A percentile compares a stretch with the other conserved stretches of the same genome.
Conservation (phyloP, 345 rosid species). For the Tarenaya hassleriana region DNA sequence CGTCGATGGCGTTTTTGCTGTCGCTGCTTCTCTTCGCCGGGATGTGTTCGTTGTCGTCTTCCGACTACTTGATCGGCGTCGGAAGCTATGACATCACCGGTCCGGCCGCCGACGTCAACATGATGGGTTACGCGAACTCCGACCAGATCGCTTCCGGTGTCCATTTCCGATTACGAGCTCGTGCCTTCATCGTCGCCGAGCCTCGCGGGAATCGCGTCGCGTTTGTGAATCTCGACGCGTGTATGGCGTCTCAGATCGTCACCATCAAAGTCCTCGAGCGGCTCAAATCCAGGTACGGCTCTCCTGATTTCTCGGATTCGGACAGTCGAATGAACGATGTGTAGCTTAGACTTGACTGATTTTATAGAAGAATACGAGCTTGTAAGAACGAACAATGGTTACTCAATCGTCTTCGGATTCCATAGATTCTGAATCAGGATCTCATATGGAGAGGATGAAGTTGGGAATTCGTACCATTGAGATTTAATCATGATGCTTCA, state of each 20-base stretch:
- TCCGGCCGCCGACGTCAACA: slow-evolving; percentile 76
- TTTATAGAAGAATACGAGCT: no score
- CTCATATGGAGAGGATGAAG: not conserved
- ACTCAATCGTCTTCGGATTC: no score
- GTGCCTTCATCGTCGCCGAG: slow-evolving; percentile 58
- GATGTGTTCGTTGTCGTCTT: slow-evolving; percentile 25
- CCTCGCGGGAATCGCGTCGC: slow-evolving; percentile 51
- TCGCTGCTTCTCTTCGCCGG: not conserved
- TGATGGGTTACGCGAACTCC: slow-evolving; percentile 69
- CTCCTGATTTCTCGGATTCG: not conserved
- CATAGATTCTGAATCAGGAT: no score
- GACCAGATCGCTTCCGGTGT: slow-evolving; percentile 60
- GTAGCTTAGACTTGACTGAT: slow-evolving; percentile 17
- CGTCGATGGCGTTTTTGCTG: not conserved
- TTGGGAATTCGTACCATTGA: not conserved
- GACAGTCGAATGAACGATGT: not conserved
- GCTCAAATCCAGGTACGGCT: slow-evolving; percentile 52
- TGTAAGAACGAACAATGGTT: no score
- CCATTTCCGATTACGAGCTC: slow-evolving; percentile 63
- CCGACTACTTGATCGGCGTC: slow-evolving; percentile 51
- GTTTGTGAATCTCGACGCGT: slow-evolving; percentile 72
- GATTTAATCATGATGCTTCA: slow-evolving; percentile 6
- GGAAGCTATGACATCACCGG: slow-evolving; percentile 83
- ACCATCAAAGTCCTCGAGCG: slow-evolving; percentile 62
- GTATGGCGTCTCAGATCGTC: slow-evolving; percentile 73